Evolutionary conservation across 257 asterid species (phyloP).

Genomic region (Ballota nigra): DNA sequence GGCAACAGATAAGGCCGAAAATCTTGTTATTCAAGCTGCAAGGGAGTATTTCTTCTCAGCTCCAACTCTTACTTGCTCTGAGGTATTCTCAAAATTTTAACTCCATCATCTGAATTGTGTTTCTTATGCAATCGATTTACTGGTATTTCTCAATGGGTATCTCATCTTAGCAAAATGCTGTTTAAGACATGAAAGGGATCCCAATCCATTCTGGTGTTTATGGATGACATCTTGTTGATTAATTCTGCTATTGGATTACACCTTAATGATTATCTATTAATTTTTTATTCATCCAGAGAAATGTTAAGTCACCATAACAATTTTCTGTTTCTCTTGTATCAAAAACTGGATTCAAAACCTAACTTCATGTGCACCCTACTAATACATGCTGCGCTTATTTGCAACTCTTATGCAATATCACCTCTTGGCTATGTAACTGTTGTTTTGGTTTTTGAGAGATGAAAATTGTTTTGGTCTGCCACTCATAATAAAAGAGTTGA

Average conservation of each 20-base stretch:
- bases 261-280: slow-evolving; percentile 5
- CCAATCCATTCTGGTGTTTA: background rate
- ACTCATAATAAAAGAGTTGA: background rate
- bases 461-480: background rate
- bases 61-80: slow-evolving; percentile 87
- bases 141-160: background rate
- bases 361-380: background rate
- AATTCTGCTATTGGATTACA: slow-evolving; percentile 6
- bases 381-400: slow-evolving; percentile 11
- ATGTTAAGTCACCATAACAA: slow-evolving; percentile 4
- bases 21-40: slow-evolving; percentile 96
- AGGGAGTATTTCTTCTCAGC: slow-evolving; percentile 98
- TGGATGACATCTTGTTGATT: slow-evolving; percentile 14
- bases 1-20: slow-evolving; percentile 92
- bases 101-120: slow-evolving; percentile 13
- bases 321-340: slow-evolving; percentile 1
- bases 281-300: slow-evolving; percentile 8
- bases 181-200: background rate
- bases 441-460: slow-evolving; percentile 11
- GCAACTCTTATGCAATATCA: slow-evolving; percentile 1
- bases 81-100: slow-evolving; percentile 47
- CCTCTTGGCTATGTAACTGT: slow-evolving; percentile 10
- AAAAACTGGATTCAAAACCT: background rate
- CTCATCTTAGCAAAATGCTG: background rate
- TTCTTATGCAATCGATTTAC: background rate